Evolutionary conservation across 495 filamentous ascomycete genomes (phyloP).

Genomic region (Arthonia radiata): DNA sequence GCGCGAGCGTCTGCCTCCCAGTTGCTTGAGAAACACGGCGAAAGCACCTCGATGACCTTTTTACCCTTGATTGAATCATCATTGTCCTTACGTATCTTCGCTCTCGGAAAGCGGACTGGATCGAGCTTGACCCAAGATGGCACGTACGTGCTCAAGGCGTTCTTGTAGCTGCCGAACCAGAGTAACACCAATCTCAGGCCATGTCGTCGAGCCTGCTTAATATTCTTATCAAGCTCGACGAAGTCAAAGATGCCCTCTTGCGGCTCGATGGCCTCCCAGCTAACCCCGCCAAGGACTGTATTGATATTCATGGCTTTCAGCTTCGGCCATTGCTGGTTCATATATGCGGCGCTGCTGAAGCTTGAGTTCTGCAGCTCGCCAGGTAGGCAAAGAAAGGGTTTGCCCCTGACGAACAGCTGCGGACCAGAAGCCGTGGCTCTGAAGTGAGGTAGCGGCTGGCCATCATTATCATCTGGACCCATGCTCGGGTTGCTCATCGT

Average conservation of each 20-base stretch:
- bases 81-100: conserved; percentile 7
- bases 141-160: conserved; percentile 20
- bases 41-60: conserved; percentile 13
- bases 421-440: too few relatives aligned
- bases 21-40: conserved; percentile 10
- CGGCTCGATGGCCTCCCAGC: conserved; percentile 25
- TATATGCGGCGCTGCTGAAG: conserved; percentile 20
- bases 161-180: conserved; percentile 29
- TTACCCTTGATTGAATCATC: conserved; percentile 11
- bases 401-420: conserved; percentile 22
- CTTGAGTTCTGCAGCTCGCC: conserved; percentile 26
- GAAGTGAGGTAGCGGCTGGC: too few relatives aligned
- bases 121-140: conserved; percentile 22
- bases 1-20: conserved; percentile 15
- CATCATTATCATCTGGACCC: too few relatives aligned
- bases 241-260: conserved; percentile 21
- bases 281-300: conserved; percentile 24
- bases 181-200: conserved; percentile 19
- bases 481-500: too few relatives aligned
- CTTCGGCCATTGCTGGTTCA: conserved; percentile 20
- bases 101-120: conserved; percentile 17
- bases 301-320: conserved; percentile 19
- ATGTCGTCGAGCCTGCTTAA: conserved; percentile 17
- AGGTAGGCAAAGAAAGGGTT: conserved; percentile 20
- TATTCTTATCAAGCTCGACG: conserved; percentile 17